Evolutionary conservation across 495 filamentous ascomycete genomes (phyloP).

Genomic region (Neurospora sp.): DNA sequence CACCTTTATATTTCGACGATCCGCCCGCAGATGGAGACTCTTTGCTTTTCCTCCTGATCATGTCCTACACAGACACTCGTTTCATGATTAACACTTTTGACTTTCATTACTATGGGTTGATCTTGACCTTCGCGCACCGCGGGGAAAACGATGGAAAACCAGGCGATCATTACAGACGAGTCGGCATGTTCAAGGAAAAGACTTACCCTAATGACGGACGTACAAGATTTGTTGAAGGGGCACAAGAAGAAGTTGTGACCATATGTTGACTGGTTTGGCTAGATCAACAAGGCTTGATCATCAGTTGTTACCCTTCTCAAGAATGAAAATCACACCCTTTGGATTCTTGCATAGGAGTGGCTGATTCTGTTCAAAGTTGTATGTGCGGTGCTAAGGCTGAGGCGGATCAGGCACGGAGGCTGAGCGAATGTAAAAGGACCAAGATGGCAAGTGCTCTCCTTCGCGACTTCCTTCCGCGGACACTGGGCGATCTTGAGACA

Average conservation of each 20-base stretch:
- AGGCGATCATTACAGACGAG: neutral
- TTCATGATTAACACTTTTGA: no score
- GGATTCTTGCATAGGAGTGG: neutral
- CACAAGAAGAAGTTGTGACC: neutral
- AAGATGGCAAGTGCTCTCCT: neutral
- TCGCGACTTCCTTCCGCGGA: neutral
- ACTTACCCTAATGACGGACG: neutral
- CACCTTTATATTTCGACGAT: neutral
- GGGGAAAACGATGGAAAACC: neutral
- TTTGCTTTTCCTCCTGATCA: neutral
- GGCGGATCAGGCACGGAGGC: neutral
- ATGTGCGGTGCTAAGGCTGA: neutral
- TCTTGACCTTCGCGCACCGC: neutral
- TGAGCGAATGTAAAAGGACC: neutral
- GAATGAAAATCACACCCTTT: neutral
- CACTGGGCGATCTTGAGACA: neutral
- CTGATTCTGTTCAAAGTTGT: neutral
- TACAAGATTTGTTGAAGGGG: neutral
- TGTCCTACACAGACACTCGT: neutral
- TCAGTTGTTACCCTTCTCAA: neutral
- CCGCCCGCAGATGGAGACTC: neutral
- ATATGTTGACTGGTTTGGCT: neutral
- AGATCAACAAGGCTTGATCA: neutral
- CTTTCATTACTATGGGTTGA: neutral
- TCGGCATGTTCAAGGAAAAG: neutral